Conservation (phyloP, 352 stramenopile genomes). For the Pythium angustatum region DNA sequence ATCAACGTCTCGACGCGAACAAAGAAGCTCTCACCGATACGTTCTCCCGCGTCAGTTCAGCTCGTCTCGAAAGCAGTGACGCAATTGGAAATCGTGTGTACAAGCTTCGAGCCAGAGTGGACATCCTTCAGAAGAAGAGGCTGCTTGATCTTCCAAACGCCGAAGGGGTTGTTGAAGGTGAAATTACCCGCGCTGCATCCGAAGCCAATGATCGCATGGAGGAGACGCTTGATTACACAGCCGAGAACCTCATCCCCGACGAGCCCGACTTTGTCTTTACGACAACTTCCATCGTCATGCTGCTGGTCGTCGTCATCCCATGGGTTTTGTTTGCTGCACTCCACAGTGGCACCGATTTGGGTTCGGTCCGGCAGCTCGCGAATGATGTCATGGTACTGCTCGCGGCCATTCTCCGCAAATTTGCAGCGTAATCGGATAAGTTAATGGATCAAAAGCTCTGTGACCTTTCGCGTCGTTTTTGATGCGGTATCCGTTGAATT, state of each 20-base stretch:
- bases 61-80: constrained; percentile 26
- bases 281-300: constrained; percentile 23
- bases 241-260: constrained; percentile 23
- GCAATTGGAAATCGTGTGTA: constrained; percentile 27
- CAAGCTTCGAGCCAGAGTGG: constrained; percentile 17
- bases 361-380: constrained; percentile 25
- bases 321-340: constrained; percentile 37
- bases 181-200: constrained; percentile 15
- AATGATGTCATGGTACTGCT: constrained; percentile 22
- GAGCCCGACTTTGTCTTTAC: constrained; percentile 20
- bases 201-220: constrained; percentile 32
- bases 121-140: constrained; percentile 32
- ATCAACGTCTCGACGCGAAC: constrained; percentile 23
- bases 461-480: constrained; percentile 42
- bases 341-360: constrained; percentile 23
- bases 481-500: constrained; percentile 16
- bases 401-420: constrained; percentile 18
- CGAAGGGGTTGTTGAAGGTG: constrained; percentile 20
- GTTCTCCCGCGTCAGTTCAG: constrained; percentile 29
- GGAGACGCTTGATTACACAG: constrained; percentile 36
- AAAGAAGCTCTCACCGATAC: constrained; percentile 22
- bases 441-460: constrained; percentile 29
- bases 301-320: constrained; percentile 32
- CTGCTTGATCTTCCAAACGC: constrained; percentile 27
- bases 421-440: constrained; percentile 28